Conservation (phyloP, 805 yeast species). For the Zygosaccharomyces kombuchaensis region DNA sequence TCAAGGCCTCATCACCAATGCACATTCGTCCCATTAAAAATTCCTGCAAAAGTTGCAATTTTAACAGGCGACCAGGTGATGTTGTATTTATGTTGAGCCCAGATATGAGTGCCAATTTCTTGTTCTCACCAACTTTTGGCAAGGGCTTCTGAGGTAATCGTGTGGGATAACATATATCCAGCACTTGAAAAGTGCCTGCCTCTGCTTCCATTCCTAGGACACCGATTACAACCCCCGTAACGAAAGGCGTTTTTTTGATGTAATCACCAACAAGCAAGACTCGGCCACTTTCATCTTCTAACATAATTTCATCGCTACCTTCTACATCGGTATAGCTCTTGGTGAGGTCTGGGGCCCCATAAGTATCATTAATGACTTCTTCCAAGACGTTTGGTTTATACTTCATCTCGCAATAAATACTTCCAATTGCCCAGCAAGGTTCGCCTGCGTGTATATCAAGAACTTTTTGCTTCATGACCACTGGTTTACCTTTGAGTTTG, state of each 20-base stretch:
- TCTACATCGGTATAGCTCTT: conserved; percentile 51
- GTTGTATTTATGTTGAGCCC: conserved; percentile 61
- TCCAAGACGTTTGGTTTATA: conserved; percentile 79
- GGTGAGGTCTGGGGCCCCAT: conserved; percentile 40
- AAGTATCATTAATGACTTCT: conserved; percentile 61
- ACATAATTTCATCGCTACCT: conserved; percentile 54
- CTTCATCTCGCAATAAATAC: conserved; percentile 77
- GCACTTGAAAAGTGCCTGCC: conserved; percentile 78
- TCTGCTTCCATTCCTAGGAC: conserved; percentile 79
- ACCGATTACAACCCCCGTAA: conserved; percentile 88
- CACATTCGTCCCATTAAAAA: conserved; percentile 70
- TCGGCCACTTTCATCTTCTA: conserved; percentile 93
- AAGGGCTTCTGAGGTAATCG: conserved; percentile 51
- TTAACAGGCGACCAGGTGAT: conserved; percentile 39
- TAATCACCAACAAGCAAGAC: conserved; percentile 63
- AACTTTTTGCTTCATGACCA: conserved; percentile 41
- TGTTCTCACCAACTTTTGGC: conserved; percentile 24
- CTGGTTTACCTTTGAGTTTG: conserved; percentile 36
- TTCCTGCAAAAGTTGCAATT: conserved; percentile 58
- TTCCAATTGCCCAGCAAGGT: conserved; percentile 79
- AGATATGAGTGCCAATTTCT: conserved; percentile 66
- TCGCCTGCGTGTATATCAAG: conserved; percentile 40
- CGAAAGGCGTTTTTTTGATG: conserved; percentile 53
- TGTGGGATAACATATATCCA: conserved; percentile 73
- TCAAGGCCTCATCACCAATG: conserved; percentile 24